A percentile compares a stretch with the other conserved stretches of the same genome.
Conservation (phyloP, 495 filamentous ascomycete genomes). For the Ascodesmis nigricans region DNA sequence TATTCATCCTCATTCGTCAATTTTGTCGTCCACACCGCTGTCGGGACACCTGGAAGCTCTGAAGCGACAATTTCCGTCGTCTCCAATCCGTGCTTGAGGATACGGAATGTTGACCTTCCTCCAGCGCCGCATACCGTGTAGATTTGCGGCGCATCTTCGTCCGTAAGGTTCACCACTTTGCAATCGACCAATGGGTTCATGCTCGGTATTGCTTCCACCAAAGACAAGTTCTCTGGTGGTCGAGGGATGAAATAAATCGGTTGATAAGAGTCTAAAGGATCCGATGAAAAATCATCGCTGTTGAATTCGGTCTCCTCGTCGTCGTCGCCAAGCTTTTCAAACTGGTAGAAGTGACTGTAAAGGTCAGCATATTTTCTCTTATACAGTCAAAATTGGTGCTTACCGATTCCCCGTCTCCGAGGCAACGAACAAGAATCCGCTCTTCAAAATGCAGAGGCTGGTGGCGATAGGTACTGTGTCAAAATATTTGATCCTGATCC, state of each 20-base stretch:
- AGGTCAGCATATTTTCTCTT: too few relatives aligned
- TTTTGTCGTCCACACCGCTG: slow-evolving; percentile 88
- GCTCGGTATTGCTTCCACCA: slow-evolving; percentile 68
- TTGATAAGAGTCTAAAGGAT: slow-evolving; percentile 41
- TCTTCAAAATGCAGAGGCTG: slow-evolving; percentile 77
- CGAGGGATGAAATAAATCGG: slow-evolving; percentile 72
- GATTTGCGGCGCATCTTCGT: slow-evolving; percentile 90
- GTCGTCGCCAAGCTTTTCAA: slow-evolving; percentile 93
- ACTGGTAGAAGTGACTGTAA: slow-evolving; percentile 62
- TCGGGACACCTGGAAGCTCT: slow-evolving; percentile 63
- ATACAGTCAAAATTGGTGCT: too few relatives aligned
- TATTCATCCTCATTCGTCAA: slow-evolving; percentile 60
- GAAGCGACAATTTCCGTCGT: slow-evolving; percentile 88
- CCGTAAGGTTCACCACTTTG: slow-evolving; percentile 67
- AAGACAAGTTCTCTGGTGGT: slow-evolving; percentile 53
- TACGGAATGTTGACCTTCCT: slow-evolving; percentile 71
- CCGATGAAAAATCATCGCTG: slow-evolving; percentile 61
- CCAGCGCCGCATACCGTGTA: slow-evolving; percentile 78
- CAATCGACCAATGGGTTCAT: slow-evolving; percentile 82
- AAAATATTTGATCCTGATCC: slow-evolving; percentile 89
- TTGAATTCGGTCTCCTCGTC: slow-evolving; percentile 67
- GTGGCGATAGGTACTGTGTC: slow-evolving; percentile 82
- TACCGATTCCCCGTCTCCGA: slow-evolving; percentile 72
- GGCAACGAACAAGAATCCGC: slow-evolving; percentile 83
- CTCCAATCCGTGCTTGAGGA: slow-evolving; percentile 74